Base-by-base conservation (phyloP, 2,329 filamentous ascomycete species). In the Rosellinia necatrix region DNA sequence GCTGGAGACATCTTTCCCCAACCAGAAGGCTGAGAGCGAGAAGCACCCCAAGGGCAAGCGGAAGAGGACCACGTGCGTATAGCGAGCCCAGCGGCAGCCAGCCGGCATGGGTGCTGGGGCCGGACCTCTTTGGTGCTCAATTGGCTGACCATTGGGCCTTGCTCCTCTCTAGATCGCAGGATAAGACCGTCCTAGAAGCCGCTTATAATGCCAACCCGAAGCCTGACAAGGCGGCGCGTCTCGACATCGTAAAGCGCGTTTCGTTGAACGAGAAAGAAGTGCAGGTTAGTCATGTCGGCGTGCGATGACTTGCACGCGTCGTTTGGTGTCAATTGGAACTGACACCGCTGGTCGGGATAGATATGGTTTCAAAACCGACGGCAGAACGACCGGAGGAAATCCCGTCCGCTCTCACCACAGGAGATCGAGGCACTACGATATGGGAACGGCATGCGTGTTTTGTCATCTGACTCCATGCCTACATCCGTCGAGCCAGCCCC, bases 291-390 rank as follows among this genome's bases (percentile, higher is more conserved):
- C 42, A 56, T 19, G 13, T 19, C 25, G 21, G 13, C 41, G 13
- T 47, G 15, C n/a, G 5, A 29, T 32, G 17, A 9, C 6, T 22
- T 15, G 6, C 15, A 50, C 42, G 57, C 49, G 48, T 53, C 46
- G 17, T 24, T 15, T 4, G 24, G 32, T 44, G 12, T 30, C 42
- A 37, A 59, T 58, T 48, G 32, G 43, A 24, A 57, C 63, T 67
- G 62, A 70, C 65, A 38, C 61, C 50, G 42, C 21, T 41, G 29
- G 35, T 17, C 50, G 38, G n/a, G 17, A 27, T 47, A 97, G 93
- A 96, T 97, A 66, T 97, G 93, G 93, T 97, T 97, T 75, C 93
- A 97, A 70, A 97, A 97, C 70, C 86, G 92, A 69, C 84, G 93
- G 63, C 93, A 97, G 73, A 96, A 96, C 74, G 91, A 96, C 72